Conservation (phyloP, 805 yeast genomes). For the Huiozyma sinensis region DNA sequence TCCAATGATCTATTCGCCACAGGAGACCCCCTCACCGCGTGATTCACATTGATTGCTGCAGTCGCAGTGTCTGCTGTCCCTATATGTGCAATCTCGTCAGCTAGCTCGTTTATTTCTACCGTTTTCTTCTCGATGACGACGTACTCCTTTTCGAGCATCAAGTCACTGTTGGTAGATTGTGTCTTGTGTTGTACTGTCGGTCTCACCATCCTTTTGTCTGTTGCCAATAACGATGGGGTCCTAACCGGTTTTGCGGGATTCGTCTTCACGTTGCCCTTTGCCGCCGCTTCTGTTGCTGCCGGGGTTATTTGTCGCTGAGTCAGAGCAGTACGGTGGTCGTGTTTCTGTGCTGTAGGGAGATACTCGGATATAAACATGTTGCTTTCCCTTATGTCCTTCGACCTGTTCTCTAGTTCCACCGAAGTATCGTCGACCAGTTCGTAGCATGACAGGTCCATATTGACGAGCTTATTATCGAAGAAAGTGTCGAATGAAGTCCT, state of each 20-base stretch:
- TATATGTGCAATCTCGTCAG: conserved; percentile 67
- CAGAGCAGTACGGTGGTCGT: not conserved
- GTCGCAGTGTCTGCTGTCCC: conserved; percentile 1
- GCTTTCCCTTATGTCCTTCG: conserved; percentile 54
- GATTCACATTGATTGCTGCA: no score
- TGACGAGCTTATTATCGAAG: conserved; percentile 61
- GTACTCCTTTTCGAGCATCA: conserved; percentile 67
- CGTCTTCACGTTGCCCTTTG: no score
- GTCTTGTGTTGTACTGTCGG: not conserved
- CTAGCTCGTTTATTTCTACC: conserved; percentile 90
- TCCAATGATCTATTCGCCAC: not conserved
- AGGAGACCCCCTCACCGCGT: not conserved
- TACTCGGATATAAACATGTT: conserved; percentile 78
- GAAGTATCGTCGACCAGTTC: conserved; percentile 35
- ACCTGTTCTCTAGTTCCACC: conserved; percentile 48
- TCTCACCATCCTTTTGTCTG: not conserved
- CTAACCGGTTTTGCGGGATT: not conserved
- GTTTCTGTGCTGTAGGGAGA: conserved; percentile 26
- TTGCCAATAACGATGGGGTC: not conserved
- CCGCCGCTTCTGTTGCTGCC: not conserved
- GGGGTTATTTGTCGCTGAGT: not conserved
- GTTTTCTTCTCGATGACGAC: conserved; percentile 92
- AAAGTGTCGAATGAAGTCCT: conserved; percentile 85
- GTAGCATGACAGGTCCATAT: conserved; percentile 35
- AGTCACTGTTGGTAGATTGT: conserved; percentile 25